A percentile compares a stretch with the other conserved stretches of the same genome.
Evolutionary conservation across 1,284 basidiomycete genomes (phyloP).

Genomic region (Cystobasidium pallidum): DNA sequence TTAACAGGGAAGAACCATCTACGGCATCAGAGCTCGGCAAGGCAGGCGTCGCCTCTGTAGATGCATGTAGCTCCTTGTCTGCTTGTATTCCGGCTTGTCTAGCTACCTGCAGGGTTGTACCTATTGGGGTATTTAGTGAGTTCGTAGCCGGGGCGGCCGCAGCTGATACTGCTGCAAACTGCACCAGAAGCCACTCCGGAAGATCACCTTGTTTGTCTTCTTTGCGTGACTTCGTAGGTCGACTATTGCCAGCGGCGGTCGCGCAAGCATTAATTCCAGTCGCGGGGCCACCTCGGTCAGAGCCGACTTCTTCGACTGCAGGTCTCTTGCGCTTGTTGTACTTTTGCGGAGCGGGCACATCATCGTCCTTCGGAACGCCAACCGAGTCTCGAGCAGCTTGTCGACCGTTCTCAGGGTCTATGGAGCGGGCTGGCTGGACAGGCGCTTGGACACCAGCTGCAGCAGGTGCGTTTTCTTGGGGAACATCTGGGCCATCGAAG

Average conservation of each 20-base stretch:
- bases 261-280: not conserved
- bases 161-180: not conserved
- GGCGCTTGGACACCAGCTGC: constrained; percentile 14
- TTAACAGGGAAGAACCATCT: constrained; percentile 12
- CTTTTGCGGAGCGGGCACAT: not conserved
- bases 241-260: not conserved
- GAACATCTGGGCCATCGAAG: not conserved
- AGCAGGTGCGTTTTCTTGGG: not conserved
- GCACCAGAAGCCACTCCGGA: not conserved
- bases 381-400: not conserved
- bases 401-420: not conserved
- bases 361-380: not conserved
- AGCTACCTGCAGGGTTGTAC: not conserved
- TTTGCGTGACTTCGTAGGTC: not conserved
- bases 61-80: not conserved
- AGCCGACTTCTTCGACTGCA: not conserved
- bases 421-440: not conserved
- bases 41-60: not conserved
- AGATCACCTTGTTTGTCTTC: not conserved
- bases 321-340: not conserved
- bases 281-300: not conserved
- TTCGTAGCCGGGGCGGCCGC: not conserved
- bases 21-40: not conserved
- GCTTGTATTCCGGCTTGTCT: not conserved
- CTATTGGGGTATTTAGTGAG: too few relatives aligned